Conservation (phyloP, 2,329 filamentous ascomycete species). For the Trichoderma aggressivum region DNA sequence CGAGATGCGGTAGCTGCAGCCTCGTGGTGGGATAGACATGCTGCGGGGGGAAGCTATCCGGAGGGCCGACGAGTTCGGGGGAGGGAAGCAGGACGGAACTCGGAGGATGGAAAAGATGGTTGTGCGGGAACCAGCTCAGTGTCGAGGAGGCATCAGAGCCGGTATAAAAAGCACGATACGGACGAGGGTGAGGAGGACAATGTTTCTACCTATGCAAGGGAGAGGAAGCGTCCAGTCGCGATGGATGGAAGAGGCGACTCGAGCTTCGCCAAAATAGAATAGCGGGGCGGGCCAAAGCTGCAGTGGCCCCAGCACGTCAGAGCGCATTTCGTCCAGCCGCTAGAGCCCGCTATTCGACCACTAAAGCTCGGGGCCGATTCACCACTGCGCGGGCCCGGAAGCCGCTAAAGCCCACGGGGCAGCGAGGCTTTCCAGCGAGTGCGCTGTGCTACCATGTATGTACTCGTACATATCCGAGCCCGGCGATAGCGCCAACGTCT, state of each 20-base stretch:
- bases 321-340: background rate
- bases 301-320: conserved; percentile 7
- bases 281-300: background rate
- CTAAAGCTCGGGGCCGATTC: background rate
- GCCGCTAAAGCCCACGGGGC: background rate
- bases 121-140: background rate
- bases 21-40: conserved; percentile 20
- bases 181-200: background rate
- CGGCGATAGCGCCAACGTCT: background rate
- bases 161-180: background rate
- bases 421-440: background rate
- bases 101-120: background rate
- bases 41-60: conserved; percentile 14
- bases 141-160: background rate
- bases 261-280: background rate
- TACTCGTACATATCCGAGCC: too few species aligned
- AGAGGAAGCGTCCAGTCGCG: background rate
- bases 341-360: background rate
- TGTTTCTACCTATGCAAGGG: background rate
- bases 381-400: background rate
- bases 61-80: background rate
- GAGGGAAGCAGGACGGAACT: background rate
- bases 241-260: background rate
- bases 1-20: conserved; percentile 17
- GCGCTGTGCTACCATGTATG: background rate